A percentile compares a stretch with the other conserved stretches of the same genome.
phyloP scores from a whole-genome alignment of 1,139 yeast genomes.

The Saccharomycopsis hybrid region DNA sequence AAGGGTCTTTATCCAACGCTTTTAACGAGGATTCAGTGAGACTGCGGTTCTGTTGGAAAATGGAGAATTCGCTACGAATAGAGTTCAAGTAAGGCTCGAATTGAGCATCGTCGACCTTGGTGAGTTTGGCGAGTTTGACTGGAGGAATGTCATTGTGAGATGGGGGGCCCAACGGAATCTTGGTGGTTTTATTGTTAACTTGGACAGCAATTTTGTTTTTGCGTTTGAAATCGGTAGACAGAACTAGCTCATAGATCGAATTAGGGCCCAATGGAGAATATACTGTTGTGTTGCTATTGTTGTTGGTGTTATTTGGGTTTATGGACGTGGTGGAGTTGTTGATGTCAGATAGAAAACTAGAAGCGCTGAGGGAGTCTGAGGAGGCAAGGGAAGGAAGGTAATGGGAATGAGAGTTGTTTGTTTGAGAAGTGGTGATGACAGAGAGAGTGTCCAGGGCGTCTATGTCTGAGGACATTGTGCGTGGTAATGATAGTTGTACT shows the following conservation, averaged over 20 bases:
- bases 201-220: slow-evolving; percentile 25
- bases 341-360: too few relatives aligned
- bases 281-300: neutral
- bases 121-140: slow-evolving; percentile 51
- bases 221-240: slow-evolving; percentile 43
- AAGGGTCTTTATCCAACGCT: slow-evolving; percentile 28
- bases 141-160: slow-evolving; percentile 82
- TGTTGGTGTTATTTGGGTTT: neutral
- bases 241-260: slow-evolving; percentile 68
- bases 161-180: slow-evolving; percentile 54
- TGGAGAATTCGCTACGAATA: slow-evolving; percentile 48
- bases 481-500: too few relatives aligned
- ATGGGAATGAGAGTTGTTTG: too few relatives aligned
- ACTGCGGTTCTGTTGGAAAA: slow-evolving; percentile 43
- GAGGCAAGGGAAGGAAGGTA: too few relatives aligned
- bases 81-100: slow-evolving; percentile 44
- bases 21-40: slow-evolving; percentile 46
- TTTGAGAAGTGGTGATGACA: too few relatives aligned
- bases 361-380: too few relatives aligned
- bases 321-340: neutral
- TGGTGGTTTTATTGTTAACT: slow-evolving; percentile 28
- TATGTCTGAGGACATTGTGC: too few relatives aligned
- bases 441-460: too few relatives aligned
- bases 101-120: slow-evolving; percentile 43
- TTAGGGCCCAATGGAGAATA: slow-evolving; percentile 68